A percentile compares a stretch with the other conserved stretches of the same genome.
These are phyloP conservation scores for Aegle marmelos DNA, from an alignment of 345 rosid genomes.

Conservation along the genomic window DNA sequence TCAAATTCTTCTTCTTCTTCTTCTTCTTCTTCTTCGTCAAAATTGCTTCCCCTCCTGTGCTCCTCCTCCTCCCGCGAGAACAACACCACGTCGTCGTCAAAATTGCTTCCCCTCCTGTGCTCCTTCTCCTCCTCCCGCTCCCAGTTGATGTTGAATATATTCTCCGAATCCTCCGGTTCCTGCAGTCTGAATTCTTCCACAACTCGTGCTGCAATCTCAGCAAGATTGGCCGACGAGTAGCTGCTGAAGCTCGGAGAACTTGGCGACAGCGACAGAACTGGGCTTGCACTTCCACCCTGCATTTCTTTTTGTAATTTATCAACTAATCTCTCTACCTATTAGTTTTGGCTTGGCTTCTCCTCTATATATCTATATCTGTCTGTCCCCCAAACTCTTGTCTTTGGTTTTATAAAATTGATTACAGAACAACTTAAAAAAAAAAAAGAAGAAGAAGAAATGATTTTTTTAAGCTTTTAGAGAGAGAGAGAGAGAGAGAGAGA, in stretches of 20 bases:
- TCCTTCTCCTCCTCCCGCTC: background rate
- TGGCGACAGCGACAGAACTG: conserved; percentile 39
- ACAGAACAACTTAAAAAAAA: background rate
- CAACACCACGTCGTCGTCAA: no score
- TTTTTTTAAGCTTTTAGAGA: no score
- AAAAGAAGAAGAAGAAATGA: no score
- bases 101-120: no score
- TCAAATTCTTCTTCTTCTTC: conserved; percentile 34
- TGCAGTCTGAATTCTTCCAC: conserved; percentile 38
- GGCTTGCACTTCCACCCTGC: conserved; percentile 30
- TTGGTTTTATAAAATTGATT: background rate
- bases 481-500: background rate
- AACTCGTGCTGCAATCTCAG: conserved; percentile 48
- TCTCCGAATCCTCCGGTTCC: conserved; percentile 6
- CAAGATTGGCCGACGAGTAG: conserved; percentile 39
- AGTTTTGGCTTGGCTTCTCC: background rate
- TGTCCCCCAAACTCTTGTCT: no score
- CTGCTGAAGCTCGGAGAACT: conserved; percentile 38
- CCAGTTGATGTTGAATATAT: background rate
- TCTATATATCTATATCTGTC: no score
- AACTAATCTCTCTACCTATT: background rate
- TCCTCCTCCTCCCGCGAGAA: background rate
- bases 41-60: background rate
- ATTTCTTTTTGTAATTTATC: background rate
- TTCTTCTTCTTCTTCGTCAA: conserved; percentile 1